Percentiles rank a stretch among this genome's conserved stretches.
Conservation (phyloP, 495 filamentous ascomycete species). For the Cercophora sp. region DNA sequence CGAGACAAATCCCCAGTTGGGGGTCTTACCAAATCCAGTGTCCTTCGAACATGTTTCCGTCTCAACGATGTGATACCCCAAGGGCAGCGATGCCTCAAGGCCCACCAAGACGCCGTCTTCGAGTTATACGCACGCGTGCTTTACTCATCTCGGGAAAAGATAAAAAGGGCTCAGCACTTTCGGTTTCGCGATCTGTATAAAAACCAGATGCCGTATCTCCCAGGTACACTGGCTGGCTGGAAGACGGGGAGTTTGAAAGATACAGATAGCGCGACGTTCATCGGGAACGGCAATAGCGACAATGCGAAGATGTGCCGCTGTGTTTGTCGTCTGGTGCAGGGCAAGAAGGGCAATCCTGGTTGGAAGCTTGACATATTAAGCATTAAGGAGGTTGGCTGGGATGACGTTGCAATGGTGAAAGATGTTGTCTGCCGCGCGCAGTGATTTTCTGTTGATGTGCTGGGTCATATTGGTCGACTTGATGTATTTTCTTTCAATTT, state of each 20-base stretch:
- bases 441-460: neutral
- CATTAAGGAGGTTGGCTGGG: conserved; percentile 52
- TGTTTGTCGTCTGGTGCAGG: conserved; percentile 48
- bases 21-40: conserved; percentile 42
- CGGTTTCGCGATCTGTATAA: conserved; percentile 58
- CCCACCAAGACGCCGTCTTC: conserved; percentile 43
- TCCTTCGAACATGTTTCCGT: conserved; percentile 59
- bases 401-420: conserved; percentile 43
- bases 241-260: conserved; percentile 43
- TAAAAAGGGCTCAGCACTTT: conserved; percentile 50
- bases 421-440: conserved; percentile 16
- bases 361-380: conserved; percentile 48
- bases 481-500: no score
- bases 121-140: conserved; percentile 58
- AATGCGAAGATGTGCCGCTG: conserved; percentile 45
- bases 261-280: conserved; percentile 41
- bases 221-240: conserved; percentile 48
- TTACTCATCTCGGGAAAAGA: conserved; percentile 45
- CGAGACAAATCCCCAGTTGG: conserved; percentile 50
- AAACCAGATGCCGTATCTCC: conserved; percentile 48
- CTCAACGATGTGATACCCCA: conserved; percentile 53
- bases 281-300: conserved; percentile 15
- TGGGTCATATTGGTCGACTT: neutral
- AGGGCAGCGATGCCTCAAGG: conserved; percentile 30
- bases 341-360: conserved; percentile 29